Conservation (phyloP, 176 grass and related monocot species). For the Leersia perrieri region DNA sequence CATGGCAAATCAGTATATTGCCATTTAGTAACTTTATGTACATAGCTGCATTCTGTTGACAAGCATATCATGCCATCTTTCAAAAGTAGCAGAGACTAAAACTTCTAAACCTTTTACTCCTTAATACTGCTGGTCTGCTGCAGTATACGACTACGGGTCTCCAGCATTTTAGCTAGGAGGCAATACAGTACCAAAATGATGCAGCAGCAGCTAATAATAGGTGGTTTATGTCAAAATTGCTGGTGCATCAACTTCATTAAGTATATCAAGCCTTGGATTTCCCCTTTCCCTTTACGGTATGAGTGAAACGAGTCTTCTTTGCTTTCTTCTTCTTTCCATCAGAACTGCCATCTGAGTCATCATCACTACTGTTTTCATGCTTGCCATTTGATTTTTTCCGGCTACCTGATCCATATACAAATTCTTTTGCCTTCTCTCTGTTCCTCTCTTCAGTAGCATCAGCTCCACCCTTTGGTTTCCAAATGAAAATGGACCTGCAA, state of each 20-base stretch:
- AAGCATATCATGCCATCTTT: not conserved
- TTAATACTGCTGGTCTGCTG: not conserved
- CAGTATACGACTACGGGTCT: not conserved
- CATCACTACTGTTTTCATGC: conserved; percentile 52
- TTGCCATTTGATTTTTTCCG: conserved; percentile 61
- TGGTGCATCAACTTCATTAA: not conserved
- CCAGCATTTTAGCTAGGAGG: not conserved
- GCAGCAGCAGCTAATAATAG: not conserved
- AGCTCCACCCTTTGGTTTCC: conserved; percentile 60
- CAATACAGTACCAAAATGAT: conserved; percentile 2
- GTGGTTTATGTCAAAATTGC: conserved; percentile 7
- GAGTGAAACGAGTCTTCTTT: conserved; percentile 55
- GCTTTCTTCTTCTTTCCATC: conserved; percentile 57
- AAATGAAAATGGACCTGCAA: conserved; percentile 84
- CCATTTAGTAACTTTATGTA: not conserved
- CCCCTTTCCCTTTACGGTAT: conserved; percentile 46
- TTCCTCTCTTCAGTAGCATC: conserved; percentile 33
- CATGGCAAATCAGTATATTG: not conserved
- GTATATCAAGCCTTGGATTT: conserved; percentile 50
- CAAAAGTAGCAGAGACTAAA: conserved; percentile 13
- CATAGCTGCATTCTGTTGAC: not conserved
- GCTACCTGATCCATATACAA: conserved; percentile 50
- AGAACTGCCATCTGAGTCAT: conserved; percentile 41
- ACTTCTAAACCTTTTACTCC: not conserved
- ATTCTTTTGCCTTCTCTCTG: conserved; percentile 62